Evolutionary conservation across 768 basidiomycete species (phyloP).

Genomic region (Lactifluus echinatus): DNA sequence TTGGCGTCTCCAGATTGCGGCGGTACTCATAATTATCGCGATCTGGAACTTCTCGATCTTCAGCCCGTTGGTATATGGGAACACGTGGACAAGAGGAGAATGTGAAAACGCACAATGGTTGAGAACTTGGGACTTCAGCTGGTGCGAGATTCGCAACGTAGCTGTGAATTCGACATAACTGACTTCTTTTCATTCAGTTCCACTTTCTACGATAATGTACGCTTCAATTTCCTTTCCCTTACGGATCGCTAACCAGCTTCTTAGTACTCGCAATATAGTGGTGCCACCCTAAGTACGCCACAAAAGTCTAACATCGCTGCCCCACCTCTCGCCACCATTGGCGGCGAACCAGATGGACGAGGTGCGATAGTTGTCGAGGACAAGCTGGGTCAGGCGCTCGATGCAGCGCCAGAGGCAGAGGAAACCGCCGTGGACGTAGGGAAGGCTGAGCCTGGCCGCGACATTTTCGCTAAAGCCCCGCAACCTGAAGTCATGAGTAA

Average conservation of each 20-base stretch:
- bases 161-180: slow-evolving; percentile 4
- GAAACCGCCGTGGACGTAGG: slow-evolving; percentile 37
- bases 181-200: slow-evolving; percentile 33
- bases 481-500: slow-evolving; percentile 43
- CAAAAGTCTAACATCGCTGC: slow-evolving; percentile 25
- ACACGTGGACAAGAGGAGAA: slow-evolving; percentile 73
- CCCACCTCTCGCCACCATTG: slow-evolving; percentile 37
- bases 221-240: slow-evolving; percentile 25
- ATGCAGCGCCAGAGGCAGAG: slow-evolving; percentile 18
- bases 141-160: slow-evolving; percentile 37
- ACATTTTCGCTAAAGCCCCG: slow-evolving; percentile 55
- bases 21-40: slow-evolving; percentile 59
- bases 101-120: slow-evolving; percentile 78
- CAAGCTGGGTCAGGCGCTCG: slow-evolving; percentile 24
- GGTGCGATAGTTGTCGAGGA: slow-evolving; percentile 47
- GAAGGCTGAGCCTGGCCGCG: slow-evolving; percentile 62
- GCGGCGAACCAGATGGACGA: slow-evolving; percentile 46
- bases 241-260: not conserved
- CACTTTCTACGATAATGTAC: slow-evolving; percentile 60
- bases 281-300: slow-evolving; percentile 31
- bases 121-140: slow-evolving; percentile 94
- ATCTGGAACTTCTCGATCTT: slow-evolving; percentile 74
- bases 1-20: slow-evolving; percentile 73
- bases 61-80: slow-evolving; percentile 78
- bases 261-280: slow-evolving; percentile 52